phyloP scores from a whole-genome alignment of 257 asterid species.

The Penstemon davidsonii region DNA sequence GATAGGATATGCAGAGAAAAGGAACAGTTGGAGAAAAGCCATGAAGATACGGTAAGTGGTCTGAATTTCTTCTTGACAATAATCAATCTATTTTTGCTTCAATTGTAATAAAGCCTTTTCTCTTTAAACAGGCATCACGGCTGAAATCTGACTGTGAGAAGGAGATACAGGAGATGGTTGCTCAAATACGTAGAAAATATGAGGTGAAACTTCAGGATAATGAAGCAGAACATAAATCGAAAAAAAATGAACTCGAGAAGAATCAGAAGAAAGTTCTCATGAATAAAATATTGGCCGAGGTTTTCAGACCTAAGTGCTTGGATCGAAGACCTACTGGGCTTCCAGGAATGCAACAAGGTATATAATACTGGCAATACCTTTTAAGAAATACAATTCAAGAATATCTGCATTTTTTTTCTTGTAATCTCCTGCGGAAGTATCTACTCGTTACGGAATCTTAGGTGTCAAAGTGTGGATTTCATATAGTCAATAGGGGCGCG shows the following conservation, averaged over 20 bases:
- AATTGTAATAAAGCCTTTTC: slow-evolving; percentile 15
- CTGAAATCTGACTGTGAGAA: slow-evolving; percentile 55
- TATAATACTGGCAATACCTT: slow-evolving; percentile 6
- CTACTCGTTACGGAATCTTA: too few relatives aligned
- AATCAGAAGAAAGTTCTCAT: slow-evolving; percentile 39
- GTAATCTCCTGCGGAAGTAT: too few relatives aligned
- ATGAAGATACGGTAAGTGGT: slow-evolving; percentile 42
- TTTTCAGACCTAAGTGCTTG: slow-evolving; percentile 43
- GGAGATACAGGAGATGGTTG: slow-evolving; percentile 52
- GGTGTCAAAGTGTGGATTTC: too few relatives aligned
- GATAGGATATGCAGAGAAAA: slow-evolving; percentile 34
- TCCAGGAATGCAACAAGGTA: slow-evolving; percentile 60
- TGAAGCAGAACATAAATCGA: slow-evolving; percentile 38
- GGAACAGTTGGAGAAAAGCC: slow-evolving; percentile 35
- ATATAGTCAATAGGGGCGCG: too few relatives aligned
- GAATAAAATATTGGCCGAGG: slow-evolving; percentile 60
- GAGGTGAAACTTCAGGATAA: slow-evolving; percentile 49
- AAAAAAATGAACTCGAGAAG: slow-evolving; percentile 38
- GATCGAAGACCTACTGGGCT: slow-evolving; percentile 47
- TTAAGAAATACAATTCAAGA: slow-evolving; percentile 11
- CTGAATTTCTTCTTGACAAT: slow-evolving; percentile 29
- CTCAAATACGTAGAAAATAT: slow-evolving; percentile 49
- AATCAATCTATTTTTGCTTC: slow-evolving; percentile 18
- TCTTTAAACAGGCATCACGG: slow-evolving; percentile 42
- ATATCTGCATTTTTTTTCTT: too few relatives aligned